phyloP scores from a whole-genome alignment of 2,329 filamentous ascomycete genomes.

The Cordyceps pruinosa region DNA sequence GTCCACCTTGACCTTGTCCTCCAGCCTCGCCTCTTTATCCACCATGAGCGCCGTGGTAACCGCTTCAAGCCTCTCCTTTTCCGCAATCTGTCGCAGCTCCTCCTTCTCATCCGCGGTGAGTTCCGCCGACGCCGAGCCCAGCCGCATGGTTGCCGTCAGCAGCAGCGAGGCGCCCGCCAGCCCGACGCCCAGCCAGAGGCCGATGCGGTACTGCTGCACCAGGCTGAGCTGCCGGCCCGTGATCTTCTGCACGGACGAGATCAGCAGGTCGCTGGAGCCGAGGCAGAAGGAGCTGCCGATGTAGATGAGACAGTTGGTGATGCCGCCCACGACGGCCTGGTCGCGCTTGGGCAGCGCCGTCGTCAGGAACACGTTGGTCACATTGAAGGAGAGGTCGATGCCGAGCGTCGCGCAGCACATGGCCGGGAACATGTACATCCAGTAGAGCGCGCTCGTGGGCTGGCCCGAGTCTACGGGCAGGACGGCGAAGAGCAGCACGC shows the following conservation, averaged over 20 bases:
- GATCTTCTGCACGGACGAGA: slow-evolving; percentile 31
- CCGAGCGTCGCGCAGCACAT: slow-evolving; percentile 51
- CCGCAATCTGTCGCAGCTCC: not conserved
- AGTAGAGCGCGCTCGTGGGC: slow-evolving; percentile 31
- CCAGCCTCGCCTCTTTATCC: not conserved
- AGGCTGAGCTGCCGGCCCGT: slow-evolving; percentile 24
- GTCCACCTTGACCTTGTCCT: not conserved
- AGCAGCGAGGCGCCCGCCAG: slow-evolving; percentile 40
- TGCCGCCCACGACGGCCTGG: slow-evolving; percentile 53
- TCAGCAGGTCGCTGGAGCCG: slow-evolving; percentile 49
- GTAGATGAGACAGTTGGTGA: slow-evolving; percentile 52
- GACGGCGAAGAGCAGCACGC: slow-evolving; percentile 19
- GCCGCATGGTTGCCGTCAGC: slow-evolving; percentile 22
- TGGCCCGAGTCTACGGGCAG: not conserved
- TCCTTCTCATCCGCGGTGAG: slow-evolving; percentile 12
- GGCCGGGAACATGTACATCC: slow-evolving; percentile 52
- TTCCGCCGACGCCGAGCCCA: slow-evolving; percentile 12
- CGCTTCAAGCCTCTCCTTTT: not conserved
- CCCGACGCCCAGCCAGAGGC: slow-evolving; percentile 51
- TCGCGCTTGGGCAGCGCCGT: slow-evolving; percentile 46
- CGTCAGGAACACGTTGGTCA: slow-evolving; percentile 57
- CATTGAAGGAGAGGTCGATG: slow-evolving; percentile 56
- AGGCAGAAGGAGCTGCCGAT: slow-evolving; percentile 53
- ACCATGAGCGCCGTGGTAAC: not conserved
- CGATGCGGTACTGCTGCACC: slow-evolving; percentile 41